phyloP scores from a whole-genome alignment of 2,329 filamentous ascomycete genomes.

The Scedosporium aurantiacum region DNA sequence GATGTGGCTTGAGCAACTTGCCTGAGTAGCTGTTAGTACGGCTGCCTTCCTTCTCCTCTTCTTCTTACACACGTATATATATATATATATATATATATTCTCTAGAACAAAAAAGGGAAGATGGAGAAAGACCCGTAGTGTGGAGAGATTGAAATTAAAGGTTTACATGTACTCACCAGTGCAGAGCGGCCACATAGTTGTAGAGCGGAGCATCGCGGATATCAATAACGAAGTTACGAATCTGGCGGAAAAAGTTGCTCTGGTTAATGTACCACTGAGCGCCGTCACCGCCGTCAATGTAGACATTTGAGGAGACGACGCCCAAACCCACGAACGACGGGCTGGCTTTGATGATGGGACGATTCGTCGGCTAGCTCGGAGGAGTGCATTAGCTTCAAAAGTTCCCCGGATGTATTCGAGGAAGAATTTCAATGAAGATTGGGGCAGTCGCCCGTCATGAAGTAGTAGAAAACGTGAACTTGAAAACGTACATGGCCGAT shows the following conservation, averaged over 20 bases:
- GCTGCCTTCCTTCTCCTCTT: neutral
- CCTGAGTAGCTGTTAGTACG: neutral
- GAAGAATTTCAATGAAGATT: too few relatives aligned
- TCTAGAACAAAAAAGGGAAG: neutral
- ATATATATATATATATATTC: slow-evolving; percentile 6
- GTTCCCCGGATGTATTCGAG: too few relatives aligned
- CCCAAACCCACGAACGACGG: too few relatives aligned
- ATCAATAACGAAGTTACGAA: slow-evolving; percentile 6
- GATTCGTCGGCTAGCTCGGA: too few relatives aligned
- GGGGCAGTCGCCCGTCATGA: too few relatives aligned
- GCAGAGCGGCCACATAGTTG: neutral
- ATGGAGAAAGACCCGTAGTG: neutral
- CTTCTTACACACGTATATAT: slow-evolving; percentile 15
- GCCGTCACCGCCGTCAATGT: too few relatives aligned
- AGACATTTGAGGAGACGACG: too few relatives aligned
- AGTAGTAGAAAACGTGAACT: too few relatives aligned
- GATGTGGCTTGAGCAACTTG: slow-evolving; percentile 5
- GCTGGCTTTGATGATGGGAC: too few relatives aligned
- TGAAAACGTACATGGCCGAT: too few relatives aligned
- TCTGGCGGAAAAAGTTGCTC: neutral
- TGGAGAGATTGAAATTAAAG: neutral
- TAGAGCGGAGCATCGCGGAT: neutral
- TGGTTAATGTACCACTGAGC: too few relatives aligned
- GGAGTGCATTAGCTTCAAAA: too few relatives aligned
- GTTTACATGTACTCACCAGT: neutral